These are phyloP conservation scores for Hygrophoropsis aurantiaca DNA, from an alignment of 768 basidiomycete species.

Conservation along the genomic window DNA sequence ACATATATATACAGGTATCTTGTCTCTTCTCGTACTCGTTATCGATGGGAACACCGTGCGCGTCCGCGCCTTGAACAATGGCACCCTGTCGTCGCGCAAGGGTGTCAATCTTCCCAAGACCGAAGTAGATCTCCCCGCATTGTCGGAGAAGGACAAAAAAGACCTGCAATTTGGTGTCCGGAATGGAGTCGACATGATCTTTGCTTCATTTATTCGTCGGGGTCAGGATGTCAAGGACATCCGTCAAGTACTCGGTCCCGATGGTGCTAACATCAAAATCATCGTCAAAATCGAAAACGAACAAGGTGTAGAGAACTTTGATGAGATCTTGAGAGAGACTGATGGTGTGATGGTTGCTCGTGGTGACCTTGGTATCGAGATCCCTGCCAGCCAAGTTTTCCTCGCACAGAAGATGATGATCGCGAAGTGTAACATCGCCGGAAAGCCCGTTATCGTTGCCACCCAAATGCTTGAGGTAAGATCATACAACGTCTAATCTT, in stretches of 20 bases:
- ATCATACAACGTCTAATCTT: constrained; percentile 2
- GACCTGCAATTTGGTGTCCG: constrained; percentile 93
- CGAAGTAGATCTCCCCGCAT: constrained; percentile 92
- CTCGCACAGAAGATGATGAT: constrained; percentile 99
- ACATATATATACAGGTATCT: constrained; percentile 49
- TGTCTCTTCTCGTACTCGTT: constrained; percentile 89
- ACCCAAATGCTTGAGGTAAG: constrained; percentile 98
- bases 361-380: constrained; percentile 99
- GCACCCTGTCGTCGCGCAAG: constrained; percentile 92
- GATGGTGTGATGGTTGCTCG: constrained; percentile 99
- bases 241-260: constrained; percentile 89
- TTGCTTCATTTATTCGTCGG: constrained; percentile 97
- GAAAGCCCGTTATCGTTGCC: constrained; percentile 98
- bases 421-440: constrained; percentile 95
- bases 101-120: constrained; percentile 99
- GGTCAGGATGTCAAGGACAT: constrained; percentile 94
- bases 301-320: constrained; percentile 98
- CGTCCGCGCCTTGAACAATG: constrained; percentile 89
- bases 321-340: constrained; percentile 91
- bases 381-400: constrained; percentile 99
- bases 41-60: constrained; percentile 80
- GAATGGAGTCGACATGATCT: constrained; percentile 99
- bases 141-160: constrained; percentile 97
- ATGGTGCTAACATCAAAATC: constrained; percentile 95
- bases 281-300: constrained; percentile 99